A percentile compares a stretch with the other conserved stretches of the same genome.
Evolutionary conservation across 768 basidiomycete species (phyloP).

Genomic region (Lactifluus volemus): DNA sequence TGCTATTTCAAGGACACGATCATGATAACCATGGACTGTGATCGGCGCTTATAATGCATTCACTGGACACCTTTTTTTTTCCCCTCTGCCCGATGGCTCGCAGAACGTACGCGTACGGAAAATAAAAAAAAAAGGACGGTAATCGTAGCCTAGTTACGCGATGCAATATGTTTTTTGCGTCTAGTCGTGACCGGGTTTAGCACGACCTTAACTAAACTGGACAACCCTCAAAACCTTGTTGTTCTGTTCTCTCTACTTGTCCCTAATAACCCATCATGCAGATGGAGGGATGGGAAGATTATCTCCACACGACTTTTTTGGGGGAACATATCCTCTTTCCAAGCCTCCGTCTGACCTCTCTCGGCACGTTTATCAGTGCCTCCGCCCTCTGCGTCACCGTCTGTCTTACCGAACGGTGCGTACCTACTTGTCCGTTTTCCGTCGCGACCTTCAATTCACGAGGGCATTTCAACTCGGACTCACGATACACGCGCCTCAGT

Average conservation of each 20-base stretch:
- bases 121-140: too few species aligned
- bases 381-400: constrained; percentile 36
- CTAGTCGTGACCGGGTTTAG: neutral
- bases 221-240: neutral
- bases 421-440: neutral
- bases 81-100: neutral
- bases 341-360: constrained; percentile 37
- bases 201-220: too few species aligned
- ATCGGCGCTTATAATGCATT: neutral
- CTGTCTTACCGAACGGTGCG: constrained; percentile 53
- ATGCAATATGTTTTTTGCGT: neutral
- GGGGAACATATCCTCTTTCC: constrained; percentile 41
- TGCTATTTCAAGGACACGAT: too few species aligned
- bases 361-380: constrained; percentile 40
- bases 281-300: constrained; percentile 42
- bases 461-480: neutral
- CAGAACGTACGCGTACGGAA: neutral
- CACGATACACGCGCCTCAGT: constrained; percentile 25
- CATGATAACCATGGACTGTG: too few species aligned
- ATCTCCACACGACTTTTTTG: constrained; percentile 33
- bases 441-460: neutral
- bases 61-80: too few species aligned
- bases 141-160: neutral
- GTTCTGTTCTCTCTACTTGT: neutral
- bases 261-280: constrained; percentile 13